Base-by-base conservation (phyloP, 2,329 filamentous ascomycete genomes). In the Falciphora oryzae region DNA sequence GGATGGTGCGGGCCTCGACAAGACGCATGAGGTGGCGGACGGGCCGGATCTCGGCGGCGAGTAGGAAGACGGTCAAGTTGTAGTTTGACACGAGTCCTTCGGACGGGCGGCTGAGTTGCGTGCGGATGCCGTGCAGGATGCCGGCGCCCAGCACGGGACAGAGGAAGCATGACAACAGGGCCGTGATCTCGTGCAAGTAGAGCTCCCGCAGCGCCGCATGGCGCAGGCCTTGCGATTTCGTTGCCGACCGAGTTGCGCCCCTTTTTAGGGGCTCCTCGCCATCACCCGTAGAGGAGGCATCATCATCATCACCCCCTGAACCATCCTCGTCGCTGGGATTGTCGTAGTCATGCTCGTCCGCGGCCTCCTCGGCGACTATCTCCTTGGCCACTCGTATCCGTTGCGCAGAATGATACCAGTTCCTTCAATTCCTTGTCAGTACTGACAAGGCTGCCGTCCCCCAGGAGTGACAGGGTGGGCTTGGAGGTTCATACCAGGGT, bases 21-120 rank as follows among this genome's bases (percentile, higher is more conserved):
- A 97, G 84, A 72, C 89, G 91, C 67, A 97, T 85, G 31, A 96
- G 78, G 72, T 97, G 93, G 1, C 91, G 86, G 61, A 93, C 79
- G 0, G 94, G 94, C 3, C 91, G 88, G 32, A 97, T 80, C 76
- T 98, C 94, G 4, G 94, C 91, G 1, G 90, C 91, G 25, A 97
- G 83, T 3, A 97, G 80, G 75, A 97, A 98, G 63, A 98, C 91
- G 16, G 89, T 93, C 64, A 98, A 81, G 75, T 97, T 97, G 77
- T 94, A 96, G 75, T 97, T 91, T 5, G 92, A 96, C 8, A 98
- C 89, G 14, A 98, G 80, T 1, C 91, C 91, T 74, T 96, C 93
- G 0, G 92, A 93, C 0, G 91, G 91, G 2, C 91, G 84, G 29
- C 90, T 93, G 25, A 98, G 85, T 70, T 94, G 92, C 11, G 83